Evolutionary conservation across 2,329 filamentous ascomycete genomes (phyloP), one percentile per base, ranked within the genome.

Genomic region (Pseudomassariella vexata): DNA sequence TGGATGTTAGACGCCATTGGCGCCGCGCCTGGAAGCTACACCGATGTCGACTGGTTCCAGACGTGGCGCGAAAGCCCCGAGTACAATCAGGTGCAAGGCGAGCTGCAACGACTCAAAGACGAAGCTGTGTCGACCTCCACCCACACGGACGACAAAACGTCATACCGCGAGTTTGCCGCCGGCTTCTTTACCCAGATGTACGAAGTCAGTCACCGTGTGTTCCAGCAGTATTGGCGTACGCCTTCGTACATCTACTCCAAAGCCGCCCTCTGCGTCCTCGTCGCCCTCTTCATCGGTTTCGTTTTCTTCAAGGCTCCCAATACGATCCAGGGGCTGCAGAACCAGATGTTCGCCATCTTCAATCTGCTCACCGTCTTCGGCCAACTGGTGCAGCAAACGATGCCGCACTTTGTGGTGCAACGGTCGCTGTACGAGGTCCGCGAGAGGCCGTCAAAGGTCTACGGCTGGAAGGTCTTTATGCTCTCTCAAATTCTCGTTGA

Each of bases 151-250:
- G 47, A 59, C 4, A 65, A 66, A 30, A 44, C 55, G 5, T 56
- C 53, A 43, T 85, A 79, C 56, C 71, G 76, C 39, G 85, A 92
- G 55, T 94, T 92, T 40, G 87, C 88, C 5, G 83, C 85, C 45
- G 79, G 85, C 0, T 84, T 94, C 50, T 39, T 37, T 1, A 48
- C 63, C 1, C 88, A 95, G 50, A 58, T 90, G 1, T 59, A 56
- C 27, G 68, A 79, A 38, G 83, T 86, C 24, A 76, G 75, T 2
- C 46, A 68, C 9, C 79, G 85, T 39, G 76, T 88, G 7, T 88
- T 88, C 59, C 73, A 85, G 48, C 85, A 92, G 51, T 89, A 89
- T 65, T 90, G 85, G 84, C 75, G 85, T 25, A 85, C 78, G 33
- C 85, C 85, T 0, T 67, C 68, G 8, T 92, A 92, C 57, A 79